Conservation (phyloP, 129 eudicot genomes). For the Flaveria trinervia region DNA sequence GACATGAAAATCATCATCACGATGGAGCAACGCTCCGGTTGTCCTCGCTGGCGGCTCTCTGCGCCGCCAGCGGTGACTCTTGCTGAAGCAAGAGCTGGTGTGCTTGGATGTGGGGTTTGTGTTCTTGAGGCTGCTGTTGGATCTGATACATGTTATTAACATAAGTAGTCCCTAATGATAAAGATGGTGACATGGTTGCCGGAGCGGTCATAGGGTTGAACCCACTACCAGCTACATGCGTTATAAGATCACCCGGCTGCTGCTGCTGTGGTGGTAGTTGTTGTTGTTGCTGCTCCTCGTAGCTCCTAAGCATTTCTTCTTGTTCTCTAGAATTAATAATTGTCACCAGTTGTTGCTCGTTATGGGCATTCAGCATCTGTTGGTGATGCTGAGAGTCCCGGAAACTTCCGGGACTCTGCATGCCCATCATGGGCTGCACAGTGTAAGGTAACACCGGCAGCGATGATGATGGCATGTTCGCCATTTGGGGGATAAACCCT, state of each 20-base stretch:
- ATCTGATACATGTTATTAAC: constrained; percentile 34
- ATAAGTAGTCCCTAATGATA: constrained; percentile 44
- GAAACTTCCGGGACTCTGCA: constrained; percentile 13
- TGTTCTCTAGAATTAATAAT: constrained; percentile 34
- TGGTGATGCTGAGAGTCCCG: constrained; percentile 21
- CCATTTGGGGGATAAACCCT: constrained; percentile 39
- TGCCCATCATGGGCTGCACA: constrained; percentile 45
- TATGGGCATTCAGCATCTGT: constrained; percentile 19
- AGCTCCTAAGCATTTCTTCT: constrained; percentile 36
- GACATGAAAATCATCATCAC: constrained; percentile 20
- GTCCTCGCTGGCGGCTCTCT: constrained; percentile 23
- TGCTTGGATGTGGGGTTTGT: constrained; percentile 18
- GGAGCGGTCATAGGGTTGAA: constrained; percentile 25
- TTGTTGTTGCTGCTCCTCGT: neutral
- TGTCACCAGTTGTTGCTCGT: constrained; percentile 36
- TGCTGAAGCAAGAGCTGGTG: constrained; percentile 30
- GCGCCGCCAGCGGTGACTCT: neutral
- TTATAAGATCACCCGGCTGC: constrained; percentile 10
- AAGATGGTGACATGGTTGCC: constrained; percentile 36
- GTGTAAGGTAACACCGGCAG: constrained; percentile 42
- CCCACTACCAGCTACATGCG: constrained; percentile 20
- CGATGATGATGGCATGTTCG: constrained; percentile 25
- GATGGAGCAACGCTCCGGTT: constrained; percentile 30
- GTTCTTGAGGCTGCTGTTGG: constrained; percentile 38
- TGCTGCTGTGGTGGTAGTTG: constrained; percentile 16